Evolutionary conservation across 1,139 yeast species (phyloP).

Genomic region (Barnettozyma hawaiiensis): DNA sequence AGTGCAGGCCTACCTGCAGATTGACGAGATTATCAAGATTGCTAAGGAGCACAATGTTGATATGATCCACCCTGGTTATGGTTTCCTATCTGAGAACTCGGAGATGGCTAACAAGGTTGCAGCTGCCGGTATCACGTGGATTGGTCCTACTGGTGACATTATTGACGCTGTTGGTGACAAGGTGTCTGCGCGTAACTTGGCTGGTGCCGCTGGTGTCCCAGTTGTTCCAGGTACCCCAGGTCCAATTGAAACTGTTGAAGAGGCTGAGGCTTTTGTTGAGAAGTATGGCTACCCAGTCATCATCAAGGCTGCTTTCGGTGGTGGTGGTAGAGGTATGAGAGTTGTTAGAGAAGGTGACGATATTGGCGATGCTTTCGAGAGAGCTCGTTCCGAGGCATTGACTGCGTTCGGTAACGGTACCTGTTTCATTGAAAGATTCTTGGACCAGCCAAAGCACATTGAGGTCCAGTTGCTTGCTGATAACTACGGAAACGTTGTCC

Average conservation of each 20-base stretch:
- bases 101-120: constrained; percentile 92
- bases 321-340: constrained; percentile 99
- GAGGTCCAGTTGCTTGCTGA: constrained; percentile 97
- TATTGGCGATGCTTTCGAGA: constrained; percentile 81
- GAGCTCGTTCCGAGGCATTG: constrained; percentile 93
- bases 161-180: constrained; percentile 98
- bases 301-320: constrained; percentile 98
- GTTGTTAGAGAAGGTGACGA: constrained; percentile 97
- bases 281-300: constrained; percentile 92
- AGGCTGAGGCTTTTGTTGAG: constrained; percentile 73
- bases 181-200: constrained; percentile 88
- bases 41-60: constrained; percentile 85
- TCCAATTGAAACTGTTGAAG: constrained; percentile 76
- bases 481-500: constrained; percentile 89
- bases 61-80: constrained; percentile 99
- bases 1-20: constrained; percentile 92
- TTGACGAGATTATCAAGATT: constrained; percentile 88
- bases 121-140: constrained; percentile 90
- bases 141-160: constrained; percentile 86
- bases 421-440: constrained; percentile 92
- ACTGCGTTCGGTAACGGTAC: constrained; percentile 97
- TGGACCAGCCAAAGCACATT: constrained; percentile 94
- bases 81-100: constrained; percentile 90
- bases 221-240: constrained; percentile 98
- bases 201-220: constrained; percentile 77